Percentiles rank a stretch among this genome's conserved stretches.
Evolutionary conservation across 352 stramenopile genomes (phyloP).

Genomic region (Globisporangium heterothallicum): DNA sequence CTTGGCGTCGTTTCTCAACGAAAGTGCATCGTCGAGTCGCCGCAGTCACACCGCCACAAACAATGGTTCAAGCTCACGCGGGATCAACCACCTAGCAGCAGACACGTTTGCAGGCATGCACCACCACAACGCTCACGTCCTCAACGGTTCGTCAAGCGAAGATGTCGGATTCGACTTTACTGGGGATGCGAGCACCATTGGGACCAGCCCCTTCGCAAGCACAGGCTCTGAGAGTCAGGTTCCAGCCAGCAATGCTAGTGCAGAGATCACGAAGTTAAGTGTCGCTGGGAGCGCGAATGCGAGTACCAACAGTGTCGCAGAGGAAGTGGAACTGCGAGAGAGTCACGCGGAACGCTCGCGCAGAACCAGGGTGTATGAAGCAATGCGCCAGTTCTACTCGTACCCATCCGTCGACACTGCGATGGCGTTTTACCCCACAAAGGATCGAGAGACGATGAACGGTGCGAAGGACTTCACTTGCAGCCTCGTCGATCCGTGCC

Average conservation of each 20-base stretch:
- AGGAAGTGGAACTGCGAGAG: background rate
- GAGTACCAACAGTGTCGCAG: too few species aligned
- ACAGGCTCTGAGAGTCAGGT: background rate
- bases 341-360: slow-evolving; percentile 15
- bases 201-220: background rate
- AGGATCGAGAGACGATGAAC: background rate
- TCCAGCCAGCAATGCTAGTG: background rate
- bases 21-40: background rate
- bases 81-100: background rate
- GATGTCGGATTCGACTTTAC: too few species aligned
- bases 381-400: slow-evolving; percentile 38
- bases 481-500: slow-evolving; percentile 19
- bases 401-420: slow-evolving; percentile 27
- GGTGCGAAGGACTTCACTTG: slow-evolving; percentile 12
- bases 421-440: slow-evolving; percentile 8
- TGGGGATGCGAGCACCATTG: too few species aligned
- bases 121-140: too few species aligned
- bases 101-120: too few species aligned
- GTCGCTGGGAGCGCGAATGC: background rate
- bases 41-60: background rate
- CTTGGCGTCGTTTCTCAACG: slow-evolving; percentile 21
- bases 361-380: slow-evolving; percentile 22
- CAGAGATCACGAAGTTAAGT: background rate
- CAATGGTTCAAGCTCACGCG: background rate
- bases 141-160: background rate